A percentile compares a stretch with the other conserved stretches of the same genome.
Evolutionary conservation across 2,329 filamentous ascomycete species (phyloP).

Genomic region (Clonostachys byssicola): DNA sequence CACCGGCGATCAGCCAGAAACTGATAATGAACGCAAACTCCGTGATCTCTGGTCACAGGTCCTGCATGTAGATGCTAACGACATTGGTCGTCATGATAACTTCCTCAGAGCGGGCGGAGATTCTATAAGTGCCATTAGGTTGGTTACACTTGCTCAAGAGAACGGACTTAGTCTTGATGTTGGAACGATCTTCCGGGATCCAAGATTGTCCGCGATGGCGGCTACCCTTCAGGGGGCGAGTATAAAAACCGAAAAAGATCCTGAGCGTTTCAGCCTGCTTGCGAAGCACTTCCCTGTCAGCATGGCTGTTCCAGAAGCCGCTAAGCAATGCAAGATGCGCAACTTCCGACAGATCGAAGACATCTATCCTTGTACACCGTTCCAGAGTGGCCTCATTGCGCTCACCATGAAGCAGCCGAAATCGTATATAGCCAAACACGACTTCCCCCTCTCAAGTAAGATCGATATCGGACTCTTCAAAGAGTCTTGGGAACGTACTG

Average conservation of each 20-base stretch:
- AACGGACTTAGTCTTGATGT: slow-evolving; percentile 3
- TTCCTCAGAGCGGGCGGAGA: slow-evolving; percentile 7
- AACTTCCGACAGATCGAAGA: slow-evolving; percentile 27
- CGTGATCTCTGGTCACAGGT: not conserved
- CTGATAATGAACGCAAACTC: not conserved
- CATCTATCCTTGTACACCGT: slow-evolving; percentile 40
- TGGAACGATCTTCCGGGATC: not conserved
- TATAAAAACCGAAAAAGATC: not conserved
- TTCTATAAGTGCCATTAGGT: slow-evolving; percentile 5
- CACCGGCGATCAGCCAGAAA: not conserved
- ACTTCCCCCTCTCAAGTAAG: slow-evolving; percentile 3
- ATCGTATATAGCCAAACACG: slow-evolving; percentile 9
- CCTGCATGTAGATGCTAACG: not conserved
- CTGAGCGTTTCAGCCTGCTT: not conserved
- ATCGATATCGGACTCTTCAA: slow-evolving; percentile 6
- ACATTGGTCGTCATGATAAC: slow-evolving; percentile 1
- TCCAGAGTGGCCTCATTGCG: slow-evolving; percentile 44
- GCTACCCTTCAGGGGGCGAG: not conserved
- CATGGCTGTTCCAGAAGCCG: not conserved
- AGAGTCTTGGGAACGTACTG: slow-evolving; percentile 8
- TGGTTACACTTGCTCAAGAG: not conserved
- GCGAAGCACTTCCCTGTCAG: not conserved
- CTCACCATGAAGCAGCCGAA: slow-evolving; percentile 28
- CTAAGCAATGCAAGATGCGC: not conserved
- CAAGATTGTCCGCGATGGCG: not conserved